phyloP scores from a whole-genome alignment of 2,329 filamentous ascomycete genomes.

The Didymella lethalis region DNA sequence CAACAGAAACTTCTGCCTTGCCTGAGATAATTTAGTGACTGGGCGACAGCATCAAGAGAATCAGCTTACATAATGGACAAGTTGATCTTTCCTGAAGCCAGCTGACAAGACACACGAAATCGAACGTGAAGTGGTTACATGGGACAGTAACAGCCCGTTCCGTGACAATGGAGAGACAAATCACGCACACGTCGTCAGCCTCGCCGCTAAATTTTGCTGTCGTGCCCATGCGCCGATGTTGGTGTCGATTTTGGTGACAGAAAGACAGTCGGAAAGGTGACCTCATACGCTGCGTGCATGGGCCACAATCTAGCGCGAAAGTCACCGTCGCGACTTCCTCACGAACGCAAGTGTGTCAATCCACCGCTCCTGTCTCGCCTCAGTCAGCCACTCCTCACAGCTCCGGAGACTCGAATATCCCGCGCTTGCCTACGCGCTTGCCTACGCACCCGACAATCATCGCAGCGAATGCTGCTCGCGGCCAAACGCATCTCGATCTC shows the following conservation, averaged over 20 bases:
- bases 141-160: constrained; percentile 76
- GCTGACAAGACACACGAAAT: constrained; percentile 82
- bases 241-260: constrained; percentile 17
- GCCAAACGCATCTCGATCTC: constrained; percentile 28
- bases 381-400: not conserved
- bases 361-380: constrained; percentile 7
- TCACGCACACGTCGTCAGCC: constrained; percentile 68
- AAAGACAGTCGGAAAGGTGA: constrained; percentile 29
- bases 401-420: not conserved
- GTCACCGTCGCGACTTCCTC: constrained; percentile 21
- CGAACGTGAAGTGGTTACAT: constrained; percentile 82
- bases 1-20: constrained; percentile 62
- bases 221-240: constrained; percentile 39
- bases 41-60: too few species aligned
- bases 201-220: constrained; percentile 25
- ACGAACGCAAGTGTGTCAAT: constrained; percentile 9
- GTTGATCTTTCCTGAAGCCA: constrained; percentile 77
- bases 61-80: constrained; percentile 79
- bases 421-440: not conserved
- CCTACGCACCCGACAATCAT: not conserved
- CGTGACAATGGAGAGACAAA: constrained; percentile 80
- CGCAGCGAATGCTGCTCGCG: constrained; percentile 36
- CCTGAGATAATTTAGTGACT: constrained; percentile 44
- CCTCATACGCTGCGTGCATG: constrained; percentile 26
- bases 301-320: constrained; percentile 8